Percentiles rank a stretch among this genome's conserved stretches.
These are phyloP conservation scores for Syzygium oleosum DNA, from an alignment of 345 rosid species.

Conservation along the genomic window DNA sequence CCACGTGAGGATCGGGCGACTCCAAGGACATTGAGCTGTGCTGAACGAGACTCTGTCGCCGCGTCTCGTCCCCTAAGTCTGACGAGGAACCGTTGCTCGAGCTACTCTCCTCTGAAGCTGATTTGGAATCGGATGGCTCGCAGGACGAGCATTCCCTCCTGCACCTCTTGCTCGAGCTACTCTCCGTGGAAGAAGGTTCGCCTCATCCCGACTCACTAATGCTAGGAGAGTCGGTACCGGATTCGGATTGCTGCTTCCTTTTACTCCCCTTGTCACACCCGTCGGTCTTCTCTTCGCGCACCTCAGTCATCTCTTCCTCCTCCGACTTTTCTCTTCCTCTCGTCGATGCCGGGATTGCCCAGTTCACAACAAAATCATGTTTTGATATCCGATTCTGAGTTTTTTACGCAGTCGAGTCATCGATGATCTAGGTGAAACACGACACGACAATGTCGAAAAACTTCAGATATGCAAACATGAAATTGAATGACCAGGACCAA, in stretches of 20 bases:
- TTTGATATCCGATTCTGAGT: not conserved
- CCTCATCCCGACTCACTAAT: not conserved
- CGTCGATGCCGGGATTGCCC: not conserved
- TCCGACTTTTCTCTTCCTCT: not conserved
- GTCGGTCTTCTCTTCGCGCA: not conserved
- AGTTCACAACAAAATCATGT: not conserved
- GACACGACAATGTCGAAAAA: not conserved
- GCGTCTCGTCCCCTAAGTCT: not conserved
- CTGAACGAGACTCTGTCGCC: not conserved
- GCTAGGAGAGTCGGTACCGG: not conserved
- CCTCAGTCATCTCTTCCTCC: not conserved
- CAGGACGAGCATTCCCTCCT: not conserved
- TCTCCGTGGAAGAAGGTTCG: not conserved
- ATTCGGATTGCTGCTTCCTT: not conserved
- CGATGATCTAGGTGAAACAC: not conserved
- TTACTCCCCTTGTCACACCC: not conserved
- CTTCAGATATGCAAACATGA: not conserved
- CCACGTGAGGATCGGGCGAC: not conserved
- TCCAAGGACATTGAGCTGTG: not conserved
- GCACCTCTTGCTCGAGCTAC: not conserved
- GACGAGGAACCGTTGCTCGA: not conserved
- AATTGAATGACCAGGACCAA: not conserved
- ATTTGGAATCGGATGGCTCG: not conserved
- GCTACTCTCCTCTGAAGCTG: not conserved
- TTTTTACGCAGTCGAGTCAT: not conserved